A percentile compares a stretch with the other conserved stretches of the same genome.
Evolutionary conservation across 495 filamentous ascomycete genomes (phyloP).

Genomic region (Xylaria flabelliformis): DNA sequence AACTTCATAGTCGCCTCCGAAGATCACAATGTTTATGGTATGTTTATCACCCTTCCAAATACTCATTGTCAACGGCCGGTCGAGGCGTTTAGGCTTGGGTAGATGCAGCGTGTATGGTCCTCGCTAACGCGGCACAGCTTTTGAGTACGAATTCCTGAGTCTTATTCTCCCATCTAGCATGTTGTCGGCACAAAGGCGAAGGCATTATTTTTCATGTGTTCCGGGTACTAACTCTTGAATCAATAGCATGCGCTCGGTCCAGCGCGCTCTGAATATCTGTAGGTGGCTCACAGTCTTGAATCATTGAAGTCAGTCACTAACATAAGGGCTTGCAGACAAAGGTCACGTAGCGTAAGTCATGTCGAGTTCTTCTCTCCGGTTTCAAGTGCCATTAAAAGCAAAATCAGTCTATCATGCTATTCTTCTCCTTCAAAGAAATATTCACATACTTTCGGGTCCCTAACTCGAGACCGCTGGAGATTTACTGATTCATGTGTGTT

Average conservation of each 20-base stretch:
- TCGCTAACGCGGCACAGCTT: constrained; percentile 20
- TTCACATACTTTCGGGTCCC: not conserved
- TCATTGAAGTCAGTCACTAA: constrained; percentile 13
- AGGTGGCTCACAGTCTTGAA: constrained; percentile 2
- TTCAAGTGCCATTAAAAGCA: not conserved
- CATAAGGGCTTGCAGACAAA: constrained; percentile 56
- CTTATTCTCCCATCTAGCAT: not conserved
- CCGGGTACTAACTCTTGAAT: constrained; percentile 14
- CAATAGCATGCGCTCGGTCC: constrained; percentile 34
- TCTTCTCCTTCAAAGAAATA: not conserved
- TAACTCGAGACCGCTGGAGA: not conserved
- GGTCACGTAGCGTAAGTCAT: constrained; percentile 76
- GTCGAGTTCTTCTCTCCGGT: not conserved
- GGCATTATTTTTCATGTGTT: not conserved
- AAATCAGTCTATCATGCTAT: not conserved
- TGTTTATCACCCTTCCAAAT: constrained; percentile 2
- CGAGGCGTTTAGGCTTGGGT: not conserved
- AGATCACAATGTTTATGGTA: constrained; percentile 60
- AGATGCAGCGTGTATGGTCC: not conserved
- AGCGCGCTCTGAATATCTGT: constrained; percentile 27
- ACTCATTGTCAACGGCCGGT: not conserved
- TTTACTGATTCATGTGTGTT: constrained; percentile 8
- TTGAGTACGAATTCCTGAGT: constrained; percentile 19
- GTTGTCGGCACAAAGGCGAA: not conserved
- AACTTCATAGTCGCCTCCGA: constrained; percentile 84